Conservation (phyloP, 768 basidiomycete genomes). For the Leucocoprinus birnbaumii region DNA sequence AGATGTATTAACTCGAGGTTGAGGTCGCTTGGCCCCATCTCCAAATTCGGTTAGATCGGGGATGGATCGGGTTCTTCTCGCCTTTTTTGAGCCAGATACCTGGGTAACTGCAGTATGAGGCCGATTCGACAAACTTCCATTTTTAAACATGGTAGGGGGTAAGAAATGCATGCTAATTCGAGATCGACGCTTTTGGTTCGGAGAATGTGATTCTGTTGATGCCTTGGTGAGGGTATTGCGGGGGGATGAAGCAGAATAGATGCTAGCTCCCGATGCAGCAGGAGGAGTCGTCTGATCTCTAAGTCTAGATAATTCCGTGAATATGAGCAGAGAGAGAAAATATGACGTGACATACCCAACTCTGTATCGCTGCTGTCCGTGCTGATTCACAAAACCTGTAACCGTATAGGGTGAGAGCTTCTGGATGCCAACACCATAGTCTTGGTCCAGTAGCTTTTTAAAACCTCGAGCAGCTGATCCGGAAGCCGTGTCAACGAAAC, state of each 20-base stretch:
- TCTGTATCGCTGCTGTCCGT: constrained; percentile 75
- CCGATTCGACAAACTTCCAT: constrained; percentile 25
- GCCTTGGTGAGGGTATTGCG: constrained; percentile 30
- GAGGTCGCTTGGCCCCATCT: constrained; percentile 13
- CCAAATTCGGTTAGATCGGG: constrained; percentile 45
- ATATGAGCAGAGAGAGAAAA: not conserved
- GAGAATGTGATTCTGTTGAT: constrained; percentile 35
- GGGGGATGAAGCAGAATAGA: constrained; percentile 48
- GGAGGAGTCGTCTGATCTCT: constrained; percentile 67
- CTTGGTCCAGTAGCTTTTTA: constrained; percentile 72
- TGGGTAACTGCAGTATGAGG: constrained; percentile 24
- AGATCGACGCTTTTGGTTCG: constrained; percentile 51
- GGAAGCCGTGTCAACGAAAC: constrained; percentile 78
- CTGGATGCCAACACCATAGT: constrained; percentile 60
- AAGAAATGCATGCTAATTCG: constrained; percentile 66
- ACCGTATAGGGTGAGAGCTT: constrained; percentile 78
- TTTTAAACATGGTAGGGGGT: constrained; percentile 51
- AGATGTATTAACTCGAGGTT: constrained; percentile 23
- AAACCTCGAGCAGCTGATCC: constrained; percentile 73
- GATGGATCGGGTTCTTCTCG: constrained; percentile 75
- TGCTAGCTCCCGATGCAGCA: constrained; percentile 47
- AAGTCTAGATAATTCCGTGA: constrained; percentile 34
- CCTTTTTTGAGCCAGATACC: constrained; percentile 42
- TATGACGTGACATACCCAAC: constrained; percentile 56
- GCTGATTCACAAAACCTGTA: constrained; percentile 79